Percentiles rank a stretch among this genome's conserved stretches.
Evolutionary conservation across 495 filamentous ascomycete genomes (phyloP).

Genomic region (Aspergillus ostianus): DNA sequence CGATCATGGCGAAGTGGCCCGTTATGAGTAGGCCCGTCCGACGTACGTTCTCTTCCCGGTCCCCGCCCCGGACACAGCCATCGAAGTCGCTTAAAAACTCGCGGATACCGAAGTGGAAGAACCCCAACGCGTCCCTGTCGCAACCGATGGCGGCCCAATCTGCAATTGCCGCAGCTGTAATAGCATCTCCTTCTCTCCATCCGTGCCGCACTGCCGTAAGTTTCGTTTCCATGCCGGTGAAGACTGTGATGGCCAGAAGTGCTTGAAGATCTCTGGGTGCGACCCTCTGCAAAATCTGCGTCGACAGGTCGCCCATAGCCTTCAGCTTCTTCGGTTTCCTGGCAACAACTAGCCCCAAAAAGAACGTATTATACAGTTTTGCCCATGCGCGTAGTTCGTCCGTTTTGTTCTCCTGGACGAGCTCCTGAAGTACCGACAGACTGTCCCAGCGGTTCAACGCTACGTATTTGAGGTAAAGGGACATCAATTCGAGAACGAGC

Average conservation of each 20-base stretch:
- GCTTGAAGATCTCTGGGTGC: slow-evolving; percentile 25
- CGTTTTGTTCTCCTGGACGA: slow-evolving; percentile 27
- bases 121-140: slow-evolving; percentile 26
- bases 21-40: slow-evolving; percentile 25
- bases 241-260: slow-evolving; percentile 23
- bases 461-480: slow-evolving; percentile 26
- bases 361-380: slow-evolving; percentile 19
- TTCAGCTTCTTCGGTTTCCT: slow-evolving; percentile 20
- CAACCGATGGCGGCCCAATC: slow-evolving; percentile 24
- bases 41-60: slow-evolving; percentile 26
- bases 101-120: slow-evolving; percentile 25
- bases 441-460: slow-evolving; percentile 25
- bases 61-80: slow-evolving; percentile 23
- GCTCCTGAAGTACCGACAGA: slow-evolving; percentile 32
- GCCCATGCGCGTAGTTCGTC: slow-evolving; percentile 29
- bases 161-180: slow-evolving; percentile 24
- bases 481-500: slow-evolving; percentile 20
- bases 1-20: slow-evolving; percentile 30
- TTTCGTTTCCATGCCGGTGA: slow-evolving; percentile 22
- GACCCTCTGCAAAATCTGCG: slow-evolving; percentile 23
- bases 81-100: slow-evolving; percentile 31
- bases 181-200: slow-evolving; percentile 29
- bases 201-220: slow-evolving; percentile 24
- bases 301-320: slow-evolving; percentile 25
- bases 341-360: slow-evolving; percentile 20